Conservation (phyloP, 345 rosid species). For the Mallotus nudiflorus region DNA sequence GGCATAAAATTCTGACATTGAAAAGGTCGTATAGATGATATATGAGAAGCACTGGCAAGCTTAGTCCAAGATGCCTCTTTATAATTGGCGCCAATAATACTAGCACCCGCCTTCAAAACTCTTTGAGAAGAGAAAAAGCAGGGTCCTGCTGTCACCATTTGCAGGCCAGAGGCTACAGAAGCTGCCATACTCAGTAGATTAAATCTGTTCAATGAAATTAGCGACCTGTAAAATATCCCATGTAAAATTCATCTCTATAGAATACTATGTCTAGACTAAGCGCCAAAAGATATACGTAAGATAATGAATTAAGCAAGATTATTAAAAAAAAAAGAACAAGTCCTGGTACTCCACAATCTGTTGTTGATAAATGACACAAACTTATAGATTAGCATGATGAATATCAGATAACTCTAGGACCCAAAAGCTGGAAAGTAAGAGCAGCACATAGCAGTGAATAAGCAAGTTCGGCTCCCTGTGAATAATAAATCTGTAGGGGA, state of each 20-base stretch:
- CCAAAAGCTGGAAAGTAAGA: no score
- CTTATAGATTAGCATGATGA: no score
- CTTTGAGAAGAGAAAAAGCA: constrained; percentile 45
- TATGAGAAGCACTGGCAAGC: constrained; percentile 47
- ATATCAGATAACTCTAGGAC: no score
- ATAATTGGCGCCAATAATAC: constrained; percentile 36
- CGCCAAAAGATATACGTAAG: no score
- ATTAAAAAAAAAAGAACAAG: no score
- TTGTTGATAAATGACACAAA: no score
- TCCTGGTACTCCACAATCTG: no score
- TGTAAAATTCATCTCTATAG: not conserved
- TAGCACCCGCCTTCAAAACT: constrained; percentile 46
- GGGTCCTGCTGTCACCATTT: constrained; percentile 54
- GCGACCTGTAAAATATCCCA: constrained; percentile 22
- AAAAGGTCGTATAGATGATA: constrained; percentile 47
- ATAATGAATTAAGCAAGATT: no score
- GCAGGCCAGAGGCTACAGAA: constrained; percentile 56
- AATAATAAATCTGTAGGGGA: no score
- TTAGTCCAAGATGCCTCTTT: constrained; percentile 49
- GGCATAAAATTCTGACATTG: constrained; percentile 29
- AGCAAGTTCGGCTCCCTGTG: no score
- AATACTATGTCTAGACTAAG: no score
- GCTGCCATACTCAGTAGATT: constrained; percentile 55
- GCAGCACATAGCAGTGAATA: not conserved
- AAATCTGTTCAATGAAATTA: constrained; percentile 20